Evolutionary conservation across 345 rosid genomes (phyloP).

Genomic region (Eucalyptus marginata): DNA sequence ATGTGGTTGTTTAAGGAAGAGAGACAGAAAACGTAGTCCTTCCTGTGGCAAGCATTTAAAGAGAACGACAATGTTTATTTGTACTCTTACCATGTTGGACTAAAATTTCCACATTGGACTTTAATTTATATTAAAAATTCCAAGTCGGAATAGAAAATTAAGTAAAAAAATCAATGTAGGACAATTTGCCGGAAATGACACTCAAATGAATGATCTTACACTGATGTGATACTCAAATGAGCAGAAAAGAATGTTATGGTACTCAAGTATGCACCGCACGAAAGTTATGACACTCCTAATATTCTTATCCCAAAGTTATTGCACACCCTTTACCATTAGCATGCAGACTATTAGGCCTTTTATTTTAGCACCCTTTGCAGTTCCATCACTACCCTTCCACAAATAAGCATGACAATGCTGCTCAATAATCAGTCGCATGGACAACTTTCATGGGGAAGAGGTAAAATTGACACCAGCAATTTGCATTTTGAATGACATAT

Average conservation of each 20-base stretch:
- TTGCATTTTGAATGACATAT: not conserved
- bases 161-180: not conserved
- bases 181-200: not conserved
- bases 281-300: not conserved
- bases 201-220: not conserved
- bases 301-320: not conserved
- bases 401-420: not conserved
- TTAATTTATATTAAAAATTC: not conserved
- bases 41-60: not conserved
- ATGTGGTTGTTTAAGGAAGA: not conserved
- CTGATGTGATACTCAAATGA: not conserved
- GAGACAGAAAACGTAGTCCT: not conserved
- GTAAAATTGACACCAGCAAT: not conserved
- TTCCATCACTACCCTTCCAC: not conserved
- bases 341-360: not conserved
- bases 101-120: not conserved
- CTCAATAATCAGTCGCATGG: not conserved
- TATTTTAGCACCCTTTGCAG: not conserved
- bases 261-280: not conserved
- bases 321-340: not conserved
- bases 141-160: not conserved
- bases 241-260: not conserved
- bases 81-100: not conserved
- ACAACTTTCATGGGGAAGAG: not conserved
- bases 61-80: not conserved